A percentile compares a stretch with the other conserved stretches of the same genome.
Evolutionary conservation across 768 basidiomycete species (phyloP).

Genomic region (Daedalea quercina): DNA sequence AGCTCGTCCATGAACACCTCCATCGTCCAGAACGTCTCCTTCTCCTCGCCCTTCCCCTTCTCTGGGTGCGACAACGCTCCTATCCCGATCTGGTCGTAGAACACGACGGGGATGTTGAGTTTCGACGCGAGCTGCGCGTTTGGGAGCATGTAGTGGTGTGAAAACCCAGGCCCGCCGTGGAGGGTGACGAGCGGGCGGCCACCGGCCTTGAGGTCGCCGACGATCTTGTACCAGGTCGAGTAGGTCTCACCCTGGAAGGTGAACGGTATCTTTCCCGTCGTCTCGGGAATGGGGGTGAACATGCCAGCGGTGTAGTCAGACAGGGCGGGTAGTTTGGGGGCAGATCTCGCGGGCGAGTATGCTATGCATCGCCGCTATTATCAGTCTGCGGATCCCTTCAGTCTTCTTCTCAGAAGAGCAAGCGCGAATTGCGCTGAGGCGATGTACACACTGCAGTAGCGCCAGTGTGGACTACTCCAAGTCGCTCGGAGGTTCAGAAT

Average conservation of each 20-base stretch:
- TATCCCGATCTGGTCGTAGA: slow-evolving; percentile 47
- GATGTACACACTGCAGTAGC: no score
- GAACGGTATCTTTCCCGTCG: slow-evolving; percentile 14
- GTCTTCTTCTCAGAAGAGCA: no score
- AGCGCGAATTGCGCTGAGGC: no score
- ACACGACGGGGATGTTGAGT: slow-evolving; percentile 28
- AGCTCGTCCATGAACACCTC: slow-evolving; percentile 50
- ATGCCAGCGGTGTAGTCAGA: background rate
- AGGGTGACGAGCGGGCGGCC: slow-evolving; percentile 20
- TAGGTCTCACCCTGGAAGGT: slow-evolving; percentile 19
- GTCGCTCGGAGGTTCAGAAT: no score
- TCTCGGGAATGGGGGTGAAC: background rate
- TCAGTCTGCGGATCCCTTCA: no score
- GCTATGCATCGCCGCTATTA: no score
- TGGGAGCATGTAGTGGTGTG: slow-evolving; percentile 20
- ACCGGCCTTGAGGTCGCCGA: slow-evolving; percentile 14
- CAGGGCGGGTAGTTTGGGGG: no score
- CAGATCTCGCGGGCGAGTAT: no score
- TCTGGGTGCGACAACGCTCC: slow-evolving; percentile 38
- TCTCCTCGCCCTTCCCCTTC: slow-evolving; percentile 20
- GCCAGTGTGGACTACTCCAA: no score
- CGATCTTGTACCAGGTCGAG: slow-evolving; percentile 24
- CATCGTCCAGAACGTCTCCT: slow-evolving; percentile 29
- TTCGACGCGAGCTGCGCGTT: slow-evolving; percentile 11
- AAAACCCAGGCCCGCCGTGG: slow-evolving; percentile 24